Evolutionary conservation across 495 filamentous ascomycete genomes (phyloP).

Genomic region (Amorphotheca resinae): DNA sequence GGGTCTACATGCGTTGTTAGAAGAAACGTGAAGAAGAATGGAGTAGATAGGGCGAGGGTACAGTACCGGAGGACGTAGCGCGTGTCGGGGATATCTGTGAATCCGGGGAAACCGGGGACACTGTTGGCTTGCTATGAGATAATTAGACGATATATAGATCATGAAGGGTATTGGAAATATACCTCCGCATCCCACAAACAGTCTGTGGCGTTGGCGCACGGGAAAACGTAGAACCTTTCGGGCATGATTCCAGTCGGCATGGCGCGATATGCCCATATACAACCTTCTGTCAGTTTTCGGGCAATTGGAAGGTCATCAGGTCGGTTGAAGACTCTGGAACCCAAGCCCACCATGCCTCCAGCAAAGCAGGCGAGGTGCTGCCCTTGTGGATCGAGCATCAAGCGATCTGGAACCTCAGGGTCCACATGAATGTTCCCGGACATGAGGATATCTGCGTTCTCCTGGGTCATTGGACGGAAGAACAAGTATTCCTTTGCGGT

Average conservation of each 20-base stretch:
- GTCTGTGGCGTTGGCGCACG: constrained; percentile 46
- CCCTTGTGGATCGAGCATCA: constrained; percentile 35
- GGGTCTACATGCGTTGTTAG: too few relatives aligned
- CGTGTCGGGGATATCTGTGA: too few relatives aligned
- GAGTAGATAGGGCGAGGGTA: too few relatives aligned
- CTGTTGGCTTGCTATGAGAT: too few relatives aligned
- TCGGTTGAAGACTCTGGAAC: constrained; percentile 56
- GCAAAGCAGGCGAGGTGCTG: constrained; percentile 58
- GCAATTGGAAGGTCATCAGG: constrained; percentile 60
- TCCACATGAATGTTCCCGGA: constrained; percentile 37
- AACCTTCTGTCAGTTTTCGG: constrained; percentile 71
- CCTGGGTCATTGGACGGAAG: constrained; percentile 72
- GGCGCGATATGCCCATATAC: constrained; percentile 72
- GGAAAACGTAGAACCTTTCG: constrained; percentile 41
- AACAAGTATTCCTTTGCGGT: constrained; percentile 40
- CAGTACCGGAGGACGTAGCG: too few relatives aligned
- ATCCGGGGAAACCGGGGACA: too few relatives aligned
- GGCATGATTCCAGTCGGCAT: constrained; percentile 80
- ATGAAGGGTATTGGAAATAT: too few relatives aligned
- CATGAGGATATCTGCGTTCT: constrained; percentile 62
- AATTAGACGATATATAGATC: too few relatives aligned
- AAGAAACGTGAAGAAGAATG: too few relatives aligned
- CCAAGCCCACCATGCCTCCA: constrained; percentile 86
- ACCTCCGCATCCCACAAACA: constrained; percentile 62
- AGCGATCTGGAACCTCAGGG: too few relatives aligned